Evolutionary conservation across 2,329 filamentous ascomycete genomes (phyloP), one percentile per base, ranked within the genome.

Genomic region (Zymoseptoria passerinii): DNA sequence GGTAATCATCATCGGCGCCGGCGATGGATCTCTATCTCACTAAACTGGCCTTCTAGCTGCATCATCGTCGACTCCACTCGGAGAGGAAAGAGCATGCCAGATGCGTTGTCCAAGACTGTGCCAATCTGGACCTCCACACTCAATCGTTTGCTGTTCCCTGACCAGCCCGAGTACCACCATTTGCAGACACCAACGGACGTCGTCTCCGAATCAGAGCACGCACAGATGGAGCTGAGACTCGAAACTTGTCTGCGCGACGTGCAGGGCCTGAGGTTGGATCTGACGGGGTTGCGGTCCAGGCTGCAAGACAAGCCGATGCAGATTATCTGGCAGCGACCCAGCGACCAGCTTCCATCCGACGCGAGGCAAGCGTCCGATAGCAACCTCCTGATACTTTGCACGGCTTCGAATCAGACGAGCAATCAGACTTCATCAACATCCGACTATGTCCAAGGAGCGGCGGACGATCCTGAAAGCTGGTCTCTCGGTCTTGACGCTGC

Each of bases 401-500:
- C 91, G 0, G 88, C 90, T 10, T 96, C 90, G 1, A 81, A 85
- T 29, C 81, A 87, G 16, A 85, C 91, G 1, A 87, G 85, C 10
- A 84, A 82, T 2, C 89, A 92, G 78, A 83, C 65, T 83, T 62
- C 61, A 8, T 59, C 83, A 28, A 85, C 87, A 68, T 83, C 81
- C 2, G 86, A 85, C 5, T 99, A 99, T 70, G 87, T 99, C 59
- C 94, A 97, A 74, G 94, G 94, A 54, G 92, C 92, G 0, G 94
- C 88, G 1, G 94, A 99, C 72, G 94, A 99, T 71, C 90, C 88
- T 10, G 94, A 99, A 77, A 90, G 89, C 65, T 99, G 94, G 94
- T 87, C 91, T 1, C 77, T 82, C 27, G 90, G 90, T 0, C 80
- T 97, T 16, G 94, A 89, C 0, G 84, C 92, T 0, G 71, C 77